Conservation (phyloP, 148 eudicot genomes). For the Spergularia bocconei region DNA sequence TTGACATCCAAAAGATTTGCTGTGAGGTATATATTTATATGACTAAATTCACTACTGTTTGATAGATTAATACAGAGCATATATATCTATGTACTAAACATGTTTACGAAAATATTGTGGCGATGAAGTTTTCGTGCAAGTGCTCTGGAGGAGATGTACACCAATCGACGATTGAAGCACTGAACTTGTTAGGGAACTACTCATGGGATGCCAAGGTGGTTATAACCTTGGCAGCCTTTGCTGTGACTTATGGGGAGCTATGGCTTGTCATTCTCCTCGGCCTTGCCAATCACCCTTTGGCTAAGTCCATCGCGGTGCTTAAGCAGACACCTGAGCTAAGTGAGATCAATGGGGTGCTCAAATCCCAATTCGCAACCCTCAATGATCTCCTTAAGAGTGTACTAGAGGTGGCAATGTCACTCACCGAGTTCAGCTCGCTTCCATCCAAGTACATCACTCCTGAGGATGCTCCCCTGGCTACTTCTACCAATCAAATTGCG, state of each 20-base stretch:
- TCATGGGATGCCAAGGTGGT: slow-evolving; percentile 10
- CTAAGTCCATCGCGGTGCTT: slow-evolving; percentile 15
- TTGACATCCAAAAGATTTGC: slow-evolving; percentile 15
- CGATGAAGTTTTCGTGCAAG: not conserved
- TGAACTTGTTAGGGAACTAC: slow-evolving; percentile 45
- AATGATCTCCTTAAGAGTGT: slow-evolving; percentile 1
- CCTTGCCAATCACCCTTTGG: slow-evolving; percentile 12
- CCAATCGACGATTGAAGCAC: not conserved
- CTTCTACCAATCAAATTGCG: slow-evolving; percentile 4
- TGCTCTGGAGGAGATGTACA: not conserved
- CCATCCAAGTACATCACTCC: slow-evolving; percentile 21
- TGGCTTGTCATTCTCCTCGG: slow-evolving; percentile 19
- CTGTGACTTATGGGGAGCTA: slow-evolving; percentile 17
- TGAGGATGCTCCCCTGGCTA: slow-evolving; percentile 20
- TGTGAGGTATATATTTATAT: slow-evolving; percentile 8
- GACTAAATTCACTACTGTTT: no score
- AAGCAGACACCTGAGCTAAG: slow-evolving; percentile 15
- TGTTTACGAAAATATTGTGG: not conserved
- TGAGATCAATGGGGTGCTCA: slow-evolving; percentile 18
- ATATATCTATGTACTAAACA: not conserved
- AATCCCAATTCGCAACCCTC: not conserved
- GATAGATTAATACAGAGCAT: not conserved
- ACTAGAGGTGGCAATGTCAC: slow-evolving; percentile 8
- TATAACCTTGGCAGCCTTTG: slow-evolving; percentile 16
- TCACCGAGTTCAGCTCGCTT: slow-evolving; percentile 10